A percentile compares a stretch with the other conserved stretches of the same genome.
These are phyloP conservation scores for Auriculariales sp. DNA, from an alignment of 768 basidiomycete species.

Conservation along the genomic window DNA sequence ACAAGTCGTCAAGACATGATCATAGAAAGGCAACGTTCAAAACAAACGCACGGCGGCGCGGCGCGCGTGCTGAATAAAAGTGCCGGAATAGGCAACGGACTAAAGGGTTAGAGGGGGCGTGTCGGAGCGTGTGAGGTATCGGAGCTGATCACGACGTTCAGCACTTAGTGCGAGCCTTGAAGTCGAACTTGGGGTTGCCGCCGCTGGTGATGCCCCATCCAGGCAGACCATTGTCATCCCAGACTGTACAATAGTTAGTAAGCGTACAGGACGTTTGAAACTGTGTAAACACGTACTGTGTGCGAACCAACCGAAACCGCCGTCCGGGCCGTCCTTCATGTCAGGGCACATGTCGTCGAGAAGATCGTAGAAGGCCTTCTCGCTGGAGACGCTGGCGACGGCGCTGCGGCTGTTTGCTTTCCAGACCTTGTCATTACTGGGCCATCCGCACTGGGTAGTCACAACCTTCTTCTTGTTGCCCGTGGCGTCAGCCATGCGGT, in stretches of 20 bases:
- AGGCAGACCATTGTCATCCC: not conserved
- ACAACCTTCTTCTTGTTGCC: slow-evolving; percentile 4
- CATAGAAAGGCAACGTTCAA: too few relatives aligned
- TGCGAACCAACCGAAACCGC: slow-evolving; percentile 5
- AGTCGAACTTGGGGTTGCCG: not conserved
- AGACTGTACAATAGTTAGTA: not conserved
- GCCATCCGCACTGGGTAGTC: slow-evolving; percentile 9
- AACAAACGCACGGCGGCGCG: too few relatives aligned
- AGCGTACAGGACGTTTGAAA: not conserved
- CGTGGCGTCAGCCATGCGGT: not conserved
- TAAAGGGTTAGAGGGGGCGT: too few relatives aligned
- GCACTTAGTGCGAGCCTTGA: not conserved
- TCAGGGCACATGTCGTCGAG: slow-evolving; percentile 9
- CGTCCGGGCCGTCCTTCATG: slow-evolving; percentile 4
- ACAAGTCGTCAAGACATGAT: too few relatives aligned
- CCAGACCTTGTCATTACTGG: slow-evolving; percentile 9
- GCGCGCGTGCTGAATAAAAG: too few relatives aligned
- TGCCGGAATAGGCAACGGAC: too few relatives aligned
- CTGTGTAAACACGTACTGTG: not conserved
- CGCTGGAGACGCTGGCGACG: slow-evolving; percentile 8
- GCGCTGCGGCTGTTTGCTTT: slow-evolving; percentile 8
- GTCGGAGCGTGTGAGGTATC: too few relatives aligned
- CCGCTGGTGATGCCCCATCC: not conserved
- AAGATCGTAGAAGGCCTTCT: slow-evolving; percentile 8
- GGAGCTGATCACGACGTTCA: too few relatives aligned